Evolutionary conservation across 371 early-diverging fungal species (phyloP), one percentile per base, ranked within the genome.

Genomic region (Mortierella sp.): DNA sequence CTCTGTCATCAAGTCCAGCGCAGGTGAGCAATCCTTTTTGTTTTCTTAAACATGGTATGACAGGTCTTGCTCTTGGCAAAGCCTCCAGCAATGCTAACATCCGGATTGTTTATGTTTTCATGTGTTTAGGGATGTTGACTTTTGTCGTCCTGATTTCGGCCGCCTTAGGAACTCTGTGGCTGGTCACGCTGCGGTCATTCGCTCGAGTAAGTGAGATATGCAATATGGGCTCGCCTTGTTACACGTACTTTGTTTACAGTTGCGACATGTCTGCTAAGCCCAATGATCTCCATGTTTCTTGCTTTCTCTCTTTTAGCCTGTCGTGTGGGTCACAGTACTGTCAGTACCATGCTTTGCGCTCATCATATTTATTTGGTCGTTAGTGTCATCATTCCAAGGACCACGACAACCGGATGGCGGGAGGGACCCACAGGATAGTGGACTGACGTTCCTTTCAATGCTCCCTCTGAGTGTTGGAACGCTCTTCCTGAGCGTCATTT

Each of bases 251-350:
- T 77, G 12, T 63, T 63, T 29, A 29, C 38, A 24, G 16, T 43
- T 72, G 16, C n/a, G 4, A 41, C 32, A 27, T 41, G 29, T 46
- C 43, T 41, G 21, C 27, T 75, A 16, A 72, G 46, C 21, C 44
- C 38, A 18, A 4, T 70, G 21, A 46, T 27, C 24, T 41, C 46
- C 24, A 21, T 63, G 6, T 70, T 73, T 29, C 32, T 51, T 55
- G n/a, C 18, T 43, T 32, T 14, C 41, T 3, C 54, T 2, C 70
- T 35, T 43, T 3, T 75, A 93, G 94, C 90, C 89, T 3, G 88
- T 95, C 71, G 93, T 95, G 3, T 93, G 93, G 92, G 88, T 89
- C 7, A 93, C 93, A 1, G 90, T 94, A 10, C 63, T 91, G 8
- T 79, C 89, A 32, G 91, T 94, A 2, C 95, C 95, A 1, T 71